Conservation (phyloP, 306 rosid species). For the Clitoria ternatea region DNA sequence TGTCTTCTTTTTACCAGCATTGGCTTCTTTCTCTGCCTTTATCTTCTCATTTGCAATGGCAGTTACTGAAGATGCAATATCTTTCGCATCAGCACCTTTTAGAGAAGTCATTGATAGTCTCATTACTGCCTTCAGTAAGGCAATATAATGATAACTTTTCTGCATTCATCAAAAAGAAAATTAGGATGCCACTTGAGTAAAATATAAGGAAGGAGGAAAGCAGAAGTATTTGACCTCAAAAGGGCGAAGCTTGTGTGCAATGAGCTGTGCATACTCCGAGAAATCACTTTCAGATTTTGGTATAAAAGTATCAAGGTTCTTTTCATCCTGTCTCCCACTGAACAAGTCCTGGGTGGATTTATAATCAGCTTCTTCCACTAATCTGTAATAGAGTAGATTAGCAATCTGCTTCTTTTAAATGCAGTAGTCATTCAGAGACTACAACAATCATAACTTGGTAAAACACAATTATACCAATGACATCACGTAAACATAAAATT, state of each 20-base stretch:
- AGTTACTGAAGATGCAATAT: conserved; percentile 74
- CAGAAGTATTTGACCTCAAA: conserved; percentile 51
- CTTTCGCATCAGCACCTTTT: conserved; percentile 95
- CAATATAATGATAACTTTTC: conserved; percentile 82
- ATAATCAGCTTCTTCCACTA: conserved; percentile 91
- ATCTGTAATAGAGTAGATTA: conserved; percentile 37
- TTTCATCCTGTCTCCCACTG: conserved; percentile 53
- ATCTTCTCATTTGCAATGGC: conserved; percentile 94
- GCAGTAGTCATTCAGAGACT: neutral
- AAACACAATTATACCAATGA: neutral
- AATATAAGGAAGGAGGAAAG: neutral
- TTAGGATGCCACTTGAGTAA: conserved; percentile 12
- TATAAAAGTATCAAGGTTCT: conserved; percentile 78
- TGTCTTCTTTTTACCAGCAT: conserved; percentile 86
- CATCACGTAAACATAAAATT: neutral
- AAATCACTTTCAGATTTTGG: conserved; percentile 91
- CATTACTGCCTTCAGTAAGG: conserved; percentile 72
- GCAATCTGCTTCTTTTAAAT: neutral
- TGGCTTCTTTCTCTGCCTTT: conserved; percentile 87
- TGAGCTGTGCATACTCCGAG: conserved; percentile 83
- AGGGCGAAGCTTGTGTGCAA: conserved; percentile 59
- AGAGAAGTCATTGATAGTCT: conserved; percentile 73
- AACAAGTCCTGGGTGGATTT: conserved; percentile 80
- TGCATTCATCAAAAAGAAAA: conserved; percentile 35
- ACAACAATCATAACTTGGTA: neutral